Percentiles rank a stretch among this genome's conserved stretches.
These are phyloP conservation scores for Solanum bulbocastanum DNA, from an alignment of 257 asterid genomes.

Conservation along the genomic window DNA sequence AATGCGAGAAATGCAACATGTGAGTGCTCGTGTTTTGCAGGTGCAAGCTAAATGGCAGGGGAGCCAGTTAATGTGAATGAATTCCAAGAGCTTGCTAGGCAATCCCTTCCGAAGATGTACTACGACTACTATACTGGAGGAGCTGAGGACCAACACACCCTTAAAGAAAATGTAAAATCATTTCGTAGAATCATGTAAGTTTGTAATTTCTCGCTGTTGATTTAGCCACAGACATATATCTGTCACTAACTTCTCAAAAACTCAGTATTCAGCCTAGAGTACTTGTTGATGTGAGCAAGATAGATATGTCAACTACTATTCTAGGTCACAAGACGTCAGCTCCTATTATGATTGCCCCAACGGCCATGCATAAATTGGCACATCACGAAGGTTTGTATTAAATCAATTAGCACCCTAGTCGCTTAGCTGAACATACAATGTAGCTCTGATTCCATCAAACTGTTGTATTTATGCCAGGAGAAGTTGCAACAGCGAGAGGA, in stretches of 20 bases:
- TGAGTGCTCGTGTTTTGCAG: not conserved
- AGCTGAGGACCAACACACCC: constrained; percentile 61
- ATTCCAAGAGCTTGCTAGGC: constrained; percentile 44
- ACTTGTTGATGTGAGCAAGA: constrained; percentile 46
- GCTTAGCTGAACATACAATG: not conserved
- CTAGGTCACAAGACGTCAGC: constrained; percentile 42
- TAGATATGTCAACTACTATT: constrained; percentile 41
- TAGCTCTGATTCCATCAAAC: not conserved
- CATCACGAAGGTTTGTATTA: constrained; percentile 36
- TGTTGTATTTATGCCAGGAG: constrained; percentile 24
- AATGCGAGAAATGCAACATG: not conserved
- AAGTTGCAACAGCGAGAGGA: constrained; percentile 65
- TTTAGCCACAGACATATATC: not conserved
- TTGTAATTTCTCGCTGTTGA: not conserved
- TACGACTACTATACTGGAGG: constrained; percentile 52
- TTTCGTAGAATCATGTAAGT: constrained; percentile 41
- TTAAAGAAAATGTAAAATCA: constrained; percentile 38
- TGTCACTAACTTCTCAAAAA: not conserved
- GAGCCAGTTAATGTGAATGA: constrained; percentile 37
- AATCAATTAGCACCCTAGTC: not conserved
- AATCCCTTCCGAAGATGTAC: constrained; percentile 61
- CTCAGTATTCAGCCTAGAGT: constrained; percentile 47
- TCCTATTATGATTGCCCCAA: constrained; percentile 57
- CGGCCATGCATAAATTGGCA: constrained; percentile 41
- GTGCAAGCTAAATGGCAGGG: constrained; percentile 26